These are phyloP conservation scores for Saturnispora saitoi DNA, from an alignment of 805 yeast genomes.

Conservation along the genomic window DNA sequence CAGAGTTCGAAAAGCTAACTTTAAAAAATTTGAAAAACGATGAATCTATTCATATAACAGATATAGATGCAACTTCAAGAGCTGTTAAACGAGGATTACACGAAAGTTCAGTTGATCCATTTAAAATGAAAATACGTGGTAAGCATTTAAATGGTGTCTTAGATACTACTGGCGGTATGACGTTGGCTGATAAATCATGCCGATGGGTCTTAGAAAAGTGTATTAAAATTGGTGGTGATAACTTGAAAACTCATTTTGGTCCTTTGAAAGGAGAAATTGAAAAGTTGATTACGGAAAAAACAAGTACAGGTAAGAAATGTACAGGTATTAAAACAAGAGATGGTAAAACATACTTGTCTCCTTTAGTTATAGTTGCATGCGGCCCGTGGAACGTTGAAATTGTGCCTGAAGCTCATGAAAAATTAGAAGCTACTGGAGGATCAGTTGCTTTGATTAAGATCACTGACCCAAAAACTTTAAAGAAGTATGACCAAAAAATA, in stretches of 20 bases:
- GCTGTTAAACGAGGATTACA: constrained; percentile 9
- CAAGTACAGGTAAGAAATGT: constrained; percentile 15
- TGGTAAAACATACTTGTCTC: constrained; percentile 17
- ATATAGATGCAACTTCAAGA: constrained; percentile 11
- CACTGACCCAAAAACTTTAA: constrained; percentile 11
- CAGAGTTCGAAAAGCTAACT: constrained; percentile 12
- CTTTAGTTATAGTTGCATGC: constrained; percentile 19
- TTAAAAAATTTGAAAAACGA: constrained; percentile 13
- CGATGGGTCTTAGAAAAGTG: constrained; percentile 22
- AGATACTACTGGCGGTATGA: constrained; percentile 27
- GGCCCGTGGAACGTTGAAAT: constrained; percentile 26
- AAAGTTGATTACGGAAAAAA: constrained; percentile 11
- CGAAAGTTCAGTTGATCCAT: constrained; percentile 14
- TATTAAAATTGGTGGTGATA: constrained; percentile 11
- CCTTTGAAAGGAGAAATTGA: constrained; percentile 3
- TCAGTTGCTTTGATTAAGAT: constrained; percentile 24
- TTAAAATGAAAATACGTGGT: constrained; percentile 10
- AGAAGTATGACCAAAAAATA: constrained; percentile 18
- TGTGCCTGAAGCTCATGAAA: constrained; percentile 24
- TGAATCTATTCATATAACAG: constrained; percentile 5
- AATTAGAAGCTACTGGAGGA: constrained; percentile 26
- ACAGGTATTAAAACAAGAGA: constrained; percentile 22
- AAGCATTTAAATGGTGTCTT: constrained; percentile 16
- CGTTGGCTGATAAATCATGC: constrained; percentile 27
- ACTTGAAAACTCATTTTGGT: constrained; percentile 21